These are phyloP conservation scores for Coniella vitis DNA, from an alignment of 2,329 filamentous ascomycete species.

Conservation along the genomic window DNA sequence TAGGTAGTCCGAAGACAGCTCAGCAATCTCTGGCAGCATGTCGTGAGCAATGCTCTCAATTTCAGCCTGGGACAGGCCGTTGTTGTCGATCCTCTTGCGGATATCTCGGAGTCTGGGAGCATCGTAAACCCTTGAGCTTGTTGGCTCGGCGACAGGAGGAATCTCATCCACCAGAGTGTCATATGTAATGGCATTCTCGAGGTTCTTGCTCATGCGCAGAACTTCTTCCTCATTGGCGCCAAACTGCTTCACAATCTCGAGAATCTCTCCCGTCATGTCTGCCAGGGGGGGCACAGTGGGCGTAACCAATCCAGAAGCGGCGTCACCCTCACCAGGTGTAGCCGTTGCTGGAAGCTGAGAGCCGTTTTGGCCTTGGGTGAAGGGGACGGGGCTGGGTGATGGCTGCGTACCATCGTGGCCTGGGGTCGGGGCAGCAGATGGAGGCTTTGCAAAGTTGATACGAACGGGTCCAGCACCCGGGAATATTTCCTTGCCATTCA, in stretches of 20 bases:
- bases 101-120: conserved; percentile 93
- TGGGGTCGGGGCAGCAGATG: conserved; percentile 81
- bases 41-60: conserved; percentile 87
- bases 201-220: conserved; percentile 61
- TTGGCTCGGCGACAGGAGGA: conserved; percentile 80
- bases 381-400: conserved; percentile 86
- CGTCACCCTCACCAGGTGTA: conserved; percentile 25
- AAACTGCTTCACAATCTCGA: conserved; percentile 81
- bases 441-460: conserved; percentile 96
- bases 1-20: conserved; percentile 90
- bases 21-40: conserved; percentile 95
- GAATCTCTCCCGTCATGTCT: conserved; percentile 76
- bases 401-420: conserved; percentile 82
- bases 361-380: conserved; percentile 50
- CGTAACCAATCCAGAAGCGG: conserved; percentile 34
- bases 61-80: conserved; percentile 74
- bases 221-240: conserved; percentile 77
- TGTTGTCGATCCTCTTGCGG: conserved; percentile 94
- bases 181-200: conserved; percentile 72
- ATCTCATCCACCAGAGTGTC: conserved; percentile 73
- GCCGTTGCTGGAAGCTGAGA: conserved; percentile 34
- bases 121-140: conserved; percentile 83
- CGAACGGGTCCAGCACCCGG: conserved; percentile 89
- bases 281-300: conserved; percentile 65
- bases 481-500: conserved; percentile 98